Evolutionary conservation across 2,329 filamentous ascomycete species (phyloP).

Genomic region (Penicillium sp.): DNA sequence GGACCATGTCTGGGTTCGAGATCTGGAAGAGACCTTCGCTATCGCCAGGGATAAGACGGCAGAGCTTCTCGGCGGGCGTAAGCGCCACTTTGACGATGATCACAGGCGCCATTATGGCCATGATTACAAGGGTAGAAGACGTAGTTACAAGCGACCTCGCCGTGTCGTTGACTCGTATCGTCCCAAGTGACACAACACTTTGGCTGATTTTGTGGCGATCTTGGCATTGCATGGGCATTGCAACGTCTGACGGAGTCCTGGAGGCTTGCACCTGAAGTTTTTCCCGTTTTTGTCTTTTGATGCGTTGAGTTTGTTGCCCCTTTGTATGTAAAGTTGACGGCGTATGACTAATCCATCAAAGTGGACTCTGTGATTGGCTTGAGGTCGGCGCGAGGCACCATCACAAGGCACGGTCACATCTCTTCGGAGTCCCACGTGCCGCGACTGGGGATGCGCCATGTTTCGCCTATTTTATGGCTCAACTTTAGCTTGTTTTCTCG

Average conservation of each 20-base stretch:
- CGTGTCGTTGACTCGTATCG: conserved; percentile 35
- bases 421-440: conserved; percentile 1
- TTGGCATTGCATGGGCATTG: no score
- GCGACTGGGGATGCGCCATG: background rate
- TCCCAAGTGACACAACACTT: conserved; percentile 1
- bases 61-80: conserved; percentile 43
- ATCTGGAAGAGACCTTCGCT: conserved; percentile 39
- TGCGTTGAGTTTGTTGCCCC: background rate
- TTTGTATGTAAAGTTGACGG: background rate
- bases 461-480: conserved; percentile 7
- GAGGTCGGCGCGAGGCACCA: conserved; percentile 4
- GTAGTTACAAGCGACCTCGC: conserved; percentile 17
- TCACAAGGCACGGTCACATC: conserved; percentile 14
- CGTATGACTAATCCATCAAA: background rate
- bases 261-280: background rate
- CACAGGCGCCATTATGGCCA: background rate
- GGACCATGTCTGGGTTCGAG: conserved; percentile 36
- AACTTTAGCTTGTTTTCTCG: background rate
- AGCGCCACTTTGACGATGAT: conserved; percentile 43
- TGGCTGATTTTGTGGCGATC: no score
- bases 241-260: no score
- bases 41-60: conserved; percentile 42
- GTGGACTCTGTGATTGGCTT: conserved; percentile 7
- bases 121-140: conserved; percentile 4
- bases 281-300: background rate